A percentile compares a stretch with the other conserved stretches of the same genome.
phyloP scores from a whole-genome alignment of 441 rosid genomes.

The Biscutella laevigata region DNA sequence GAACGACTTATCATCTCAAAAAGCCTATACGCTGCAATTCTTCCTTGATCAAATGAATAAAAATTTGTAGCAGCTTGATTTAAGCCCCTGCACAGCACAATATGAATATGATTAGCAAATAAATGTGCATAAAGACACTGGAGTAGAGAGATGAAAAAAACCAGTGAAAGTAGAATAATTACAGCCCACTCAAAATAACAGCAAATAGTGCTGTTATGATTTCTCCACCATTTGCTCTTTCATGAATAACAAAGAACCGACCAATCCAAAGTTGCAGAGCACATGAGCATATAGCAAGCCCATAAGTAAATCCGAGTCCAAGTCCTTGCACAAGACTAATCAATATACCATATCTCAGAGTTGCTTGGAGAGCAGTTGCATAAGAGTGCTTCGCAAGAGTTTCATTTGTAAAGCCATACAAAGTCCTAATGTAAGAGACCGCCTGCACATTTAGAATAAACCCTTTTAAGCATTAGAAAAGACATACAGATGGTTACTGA shows the following conservation, averaged over 20 bases:
- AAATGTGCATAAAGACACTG: conserved; percentile 8
- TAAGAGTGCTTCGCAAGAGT: conserved; percentile 95
- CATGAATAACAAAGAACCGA: conserved; percentile 58
- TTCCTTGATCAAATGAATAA: conserved; percentile 96
- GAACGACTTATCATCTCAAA: conserved; percentile 97
- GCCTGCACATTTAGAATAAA: conserved; percentile 57
- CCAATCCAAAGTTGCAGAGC: conserved; percentile 99
- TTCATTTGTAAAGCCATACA: conserved; percentile 97
- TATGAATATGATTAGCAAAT: conserved; percentile 6
- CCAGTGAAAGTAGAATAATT: conserved; percentile 28
- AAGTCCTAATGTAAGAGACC: conserved; percentile 75
- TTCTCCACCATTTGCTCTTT: conserved; percentile 88
- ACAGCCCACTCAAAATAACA: conserved; percentile 98
- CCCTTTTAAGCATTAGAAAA: conserved; percentile 2
- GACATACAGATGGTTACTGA: background rate
- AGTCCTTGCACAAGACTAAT: conserved; percentile 99
- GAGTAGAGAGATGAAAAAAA: conserved; percentile 3
- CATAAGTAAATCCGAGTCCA: conserved; percentile 99
- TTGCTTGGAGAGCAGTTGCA: conserved; percentile 96
- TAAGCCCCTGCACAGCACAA: conserved; percentile 59
- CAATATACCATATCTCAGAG: conserved; percentile 89
- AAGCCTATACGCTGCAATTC: conserved; percentile 95
- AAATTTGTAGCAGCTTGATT: conserved; percentile 99
- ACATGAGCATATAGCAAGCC: conserved; percentile 98
- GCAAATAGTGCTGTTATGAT: conserved; percentile 89